Conservation (phyloP, 352 stramenopile genomes). For the Phytophthora kernoviae region DNA sequence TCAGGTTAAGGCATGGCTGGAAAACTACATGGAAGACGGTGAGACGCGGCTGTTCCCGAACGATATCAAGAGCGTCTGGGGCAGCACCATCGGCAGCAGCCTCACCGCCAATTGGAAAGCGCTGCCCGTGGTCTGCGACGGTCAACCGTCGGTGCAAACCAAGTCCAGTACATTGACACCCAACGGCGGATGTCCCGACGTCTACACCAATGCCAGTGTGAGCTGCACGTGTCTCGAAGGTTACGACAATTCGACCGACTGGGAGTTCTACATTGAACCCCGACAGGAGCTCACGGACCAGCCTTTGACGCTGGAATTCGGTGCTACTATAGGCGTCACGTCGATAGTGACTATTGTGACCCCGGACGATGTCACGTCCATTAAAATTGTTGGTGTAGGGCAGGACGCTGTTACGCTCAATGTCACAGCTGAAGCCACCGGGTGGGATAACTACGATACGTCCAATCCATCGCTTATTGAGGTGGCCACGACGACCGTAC, state of each 20-base stretch:
- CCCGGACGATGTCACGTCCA: constrained; percentile 32
- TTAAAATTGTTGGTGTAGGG: constrained; percentile 42
- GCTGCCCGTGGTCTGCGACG: constrained; percentile 52
- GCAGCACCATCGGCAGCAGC: constrained; percentile 47
- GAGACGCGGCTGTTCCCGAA: constrained; percentile 62
- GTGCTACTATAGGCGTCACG: constrained; percentile 41
- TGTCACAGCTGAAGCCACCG: constrained; percentile 46
- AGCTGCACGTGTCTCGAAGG: constrained; percentile 63
- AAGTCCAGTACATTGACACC: constrained; percentile 40
- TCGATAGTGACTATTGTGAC: constrained; percentile 57
- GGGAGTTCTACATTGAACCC: constrained; percentile 45
- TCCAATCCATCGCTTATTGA: constrained; percentile 43
- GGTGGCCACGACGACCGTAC: constrained; percentile 34
- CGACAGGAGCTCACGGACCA: constrained; percentile 27
- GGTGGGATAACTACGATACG: constrained; percentile 43
- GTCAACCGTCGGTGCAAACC: constrained; percentile 54
- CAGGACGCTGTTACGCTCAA: constrained; percentile 35
- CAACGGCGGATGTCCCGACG: constrained; percentile 51
- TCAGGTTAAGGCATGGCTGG: constrained; percentile 50
- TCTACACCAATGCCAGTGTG: constrained; percentile 50
- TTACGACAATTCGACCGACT: constrained; percentile 43
- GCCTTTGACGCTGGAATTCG: constrained; percentile 40
- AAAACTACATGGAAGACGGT: constrained; percentile 59
- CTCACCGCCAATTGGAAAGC: constrained; percentile 61
- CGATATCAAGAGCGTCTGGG: constrained; percentile 63